Base-by-base conservation (phyloP, 1,284 basidiomycete genomes). In the Spongiforma sp. region DNA sequence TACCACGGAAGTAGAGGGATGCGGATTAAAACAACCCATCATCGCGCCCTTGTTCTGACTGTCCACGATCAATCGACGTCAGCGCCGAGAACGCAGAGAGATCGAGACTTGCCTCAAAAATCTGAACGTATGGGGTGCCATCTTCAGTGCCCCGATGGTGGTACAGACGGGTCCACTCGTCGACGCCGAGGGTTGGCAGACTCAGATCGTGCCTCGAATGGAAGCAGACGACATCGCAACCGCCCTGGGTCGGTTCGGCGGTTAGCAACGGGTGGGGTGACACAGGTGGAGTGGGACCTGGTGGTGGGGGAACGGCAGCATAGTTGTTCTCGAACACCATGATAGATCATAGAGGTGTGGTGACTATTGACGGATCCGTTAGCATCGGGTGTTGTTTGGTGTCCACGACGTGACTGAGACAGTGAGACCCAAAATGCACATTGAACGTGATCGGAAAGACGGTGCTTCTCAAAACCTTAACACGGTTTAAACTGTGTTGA, bases 11-110 rank as follows among this genome's bases (percentile, higher is more conserved):
- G 93, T 78, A 2, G 91, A 93, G 0, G 96, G 95, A 74, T 98
- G 96, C 26, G 96, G 95, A 73, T 98, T 98, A 14, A 93, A 95
- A 74, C 95, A 97, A 11, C 96, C 96, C 96, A 98, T 98, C 81
- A 96, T 95, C 4, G 90, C 81, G 9, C 96, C 96, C 78, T 97
- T 97, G 80, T 98, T 98, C 91, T 98, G 43, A 57, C 26, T 36
- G 41, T 24, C 54, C 6, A 55, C 58, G 57, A 56, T 61, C 62
- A 60, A 30, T 39, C 43, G 28, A 28, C 19, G 24, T 34, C n/a
- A 52, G 17, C 17, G 21, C 26, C 9, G 32, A 56, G 12, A 26
- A 57, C n/a, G n/a, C n/a, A 2, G 12, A 58, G 28, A 33, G 33
- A 54, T n/a, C n/a, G n/a, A 50, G 55, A 67, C 72, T 34, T 73